These are phyloP conservation scores for Peronospora farinosa DNA, from an alignment of 352 stramenopile species.

Conservation along the genomic window DNA sequence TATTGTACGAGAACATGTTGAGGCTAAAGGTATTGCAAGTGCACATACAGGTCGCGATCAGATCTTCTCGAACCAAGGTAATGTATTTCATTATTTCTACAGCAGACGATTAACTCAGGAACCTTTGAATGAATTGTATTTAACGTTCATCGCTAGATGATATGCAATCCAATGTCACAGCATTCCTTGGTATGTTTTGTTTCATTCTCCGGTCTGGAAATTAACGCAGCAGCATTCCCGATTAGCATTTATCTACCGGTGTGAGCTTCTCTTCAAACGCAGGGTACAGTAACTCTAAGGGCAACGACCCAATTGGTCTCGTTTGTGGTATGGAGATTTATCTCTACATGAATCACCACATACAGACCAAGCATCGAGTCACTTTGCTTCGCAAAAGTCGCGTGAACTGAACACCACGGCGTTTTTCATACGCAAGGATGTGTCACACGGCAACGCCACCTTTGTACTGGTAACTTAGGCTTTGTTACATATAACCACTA, in stretches of 20 bases:
- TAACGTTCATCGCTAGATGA: too few relatives aligned
- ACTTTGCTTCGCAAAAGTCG: not conserved
- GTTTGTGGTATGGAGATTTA: too few relatives aligned
- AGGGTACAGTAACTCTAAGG: not conserved
- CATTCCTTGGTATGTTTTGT: not conserved
- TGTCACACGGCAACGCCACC: not conserved
- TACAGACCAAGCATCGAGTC: not conserved
- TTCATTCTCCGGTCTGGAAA: too few relatives aligned
- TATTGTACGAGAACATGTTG: too few relatives aligned
- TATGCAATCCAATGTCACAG: not conserved
- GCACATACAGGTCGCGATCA: too few relatives aligned
- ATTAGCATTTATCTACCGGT: not conserved
- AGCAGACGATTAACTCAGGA: too few relatives aligned
- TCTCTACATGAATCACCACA: too few relatives aligned
- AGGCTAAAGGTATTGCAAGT: too few relatives aligned
- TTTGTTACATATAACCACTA: not conserved
- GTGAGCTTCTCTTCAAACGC: not conserved
- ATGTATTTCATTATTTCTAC: too few relatives aligned
- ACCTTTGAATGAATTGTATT: too few relatives aligned
- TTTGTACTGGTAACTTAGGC: not conserved
- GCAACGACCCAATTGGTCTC: not conserved
- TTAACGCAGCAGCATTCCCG: not conserved
- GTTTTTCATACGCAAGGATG: conserved; percentile 1
- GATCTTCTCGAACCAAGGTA: too few relatives aligned
- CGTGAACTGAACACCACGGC: not conserved